Conservation (phyloP, 2,329 filamentous ascomycete species). For the Exophiala lecanii-corni region DNA sequence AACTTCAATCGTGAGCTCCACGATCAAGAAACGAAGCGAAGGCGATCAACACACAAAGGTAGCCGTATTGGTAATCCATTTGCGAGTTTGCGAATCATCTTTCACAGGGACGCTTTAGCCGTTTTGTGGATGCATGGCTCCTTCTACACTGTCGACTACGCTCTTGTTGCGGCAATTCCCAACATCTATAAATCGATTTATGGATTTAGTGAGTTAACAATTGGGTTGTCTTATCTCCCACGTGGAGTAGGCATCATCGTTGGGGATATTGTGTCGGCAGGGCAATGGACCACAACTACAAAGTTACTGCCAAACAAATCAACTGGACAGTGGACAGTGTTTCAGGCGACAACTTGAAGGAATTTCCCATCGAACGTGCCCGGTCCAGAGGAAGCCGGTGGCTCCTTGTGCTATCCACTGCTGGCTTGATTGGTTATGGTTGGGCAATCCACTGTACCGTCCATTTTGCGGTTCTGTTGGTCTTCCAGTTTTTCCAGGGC, state of each 20-base stretch:
- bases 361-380: constrained; percentile 43
- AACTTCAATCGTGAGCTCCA: not conserved
- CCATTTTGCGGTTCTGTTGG: constrained; percentile 34
- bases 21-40: too few species aligned
- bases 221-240: constrained; percentile 33
- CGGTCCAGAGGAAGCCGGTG: constrained; percentile 22
- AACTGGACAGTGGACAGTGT: constrained; percentile 29
- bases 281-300: constrained; percentile 39
- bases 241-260: constrained; percentile 25
- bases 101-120: constrained; percentile 11
- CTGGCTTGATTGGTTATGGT: constrained; percentile 30
- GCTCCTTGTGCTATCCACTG: constrained; percentile 7
- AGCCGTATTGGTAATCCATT: constrained; percentile 9
- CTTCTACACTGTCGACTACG: constrained; percentile 37
- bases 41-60: too few species aligned
- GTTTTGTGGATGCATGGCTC: constrained; percentile 16
- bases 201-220: constrained; percentile 42
- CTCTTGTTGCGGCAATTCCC: constrained; percentile 40
- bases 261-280: constrained; percentile 22
- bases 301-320: constrained; percentile 31
- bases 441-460: constrained; percentile 30
- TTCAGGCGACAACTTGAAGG: constrained; percentile 23
- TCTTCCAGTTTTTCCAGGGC: constrained; percentile 37
- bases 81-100: constrained; percentile 10
- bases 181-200: constrained; percentile 44